Conservation (phyloP, 108 stramenopile genomes). For the Cyclotella distinguenda region DNA sequence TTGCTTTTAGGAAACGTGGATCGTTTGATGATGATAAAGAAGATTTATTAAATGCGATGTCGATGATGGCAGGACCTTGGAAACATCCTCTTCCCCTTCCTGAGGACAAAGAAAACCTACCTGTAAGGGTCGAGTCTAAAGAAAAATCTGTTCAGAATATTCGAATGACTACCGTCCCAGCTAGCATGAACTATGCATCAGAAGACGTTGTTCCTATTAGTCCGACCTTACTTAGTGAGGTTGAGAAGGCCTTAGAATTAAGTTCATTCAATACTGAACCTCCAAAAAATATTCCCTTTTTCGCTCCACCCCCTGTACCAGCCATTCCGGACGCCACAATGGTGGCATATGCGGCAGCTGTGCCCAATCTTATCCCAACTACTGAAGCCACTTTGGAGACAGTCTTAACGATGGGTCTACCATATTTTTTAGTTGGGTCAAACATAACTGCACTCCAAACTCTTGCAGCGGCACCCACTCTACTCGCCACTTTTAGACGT, state of each 20-base stretch:
- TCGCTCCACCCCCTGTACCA: constrained; percentile 59
- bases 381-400: constrained; percentile 45
- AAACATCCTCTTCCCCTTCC: constrained; percentile 49
- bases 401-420: constrained; percentile 39
- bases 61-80: constrained; percentile 60
- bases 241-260: constrained; percentile 82
- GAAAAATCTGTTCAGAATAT: constrained; percentile 60
- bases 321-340: constrained; percentile 23
- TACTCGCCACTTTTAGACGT: constrained; percentile 76
- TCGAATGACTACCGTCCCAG: constrained; percentile 57
- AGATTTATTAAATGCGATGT: constrained; percentile 40
- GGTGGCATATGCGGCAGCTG: constrained; percentile 10
- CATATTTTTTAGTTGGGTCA: constrained; percentile 70
- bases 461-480: constrained; percentile 66
- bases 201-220: constrained; percentile 64
- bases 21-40: constrained; percentile 64
- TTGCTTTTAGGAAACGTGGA: constrained; percentile 44
- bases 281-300: constrained; percentile 72
- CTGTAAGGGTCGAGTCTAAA: constrained; percentile 60
- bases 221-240: constrained; percentile 70
- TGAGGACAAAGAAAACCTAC: constrained; percentile 52
- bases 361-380: constrained; percentile 11
- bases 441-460: constrained; percentile 81
- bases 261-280: constrained; percentile 59
- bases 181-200: constrained; percentile 48